Percentiles rank a stretch among this genome's conserved stretches.
Conservation (phyloP, 2,329 filamentous ascomycete genomes). For the Sporothrix dimorphospora region DNA sequence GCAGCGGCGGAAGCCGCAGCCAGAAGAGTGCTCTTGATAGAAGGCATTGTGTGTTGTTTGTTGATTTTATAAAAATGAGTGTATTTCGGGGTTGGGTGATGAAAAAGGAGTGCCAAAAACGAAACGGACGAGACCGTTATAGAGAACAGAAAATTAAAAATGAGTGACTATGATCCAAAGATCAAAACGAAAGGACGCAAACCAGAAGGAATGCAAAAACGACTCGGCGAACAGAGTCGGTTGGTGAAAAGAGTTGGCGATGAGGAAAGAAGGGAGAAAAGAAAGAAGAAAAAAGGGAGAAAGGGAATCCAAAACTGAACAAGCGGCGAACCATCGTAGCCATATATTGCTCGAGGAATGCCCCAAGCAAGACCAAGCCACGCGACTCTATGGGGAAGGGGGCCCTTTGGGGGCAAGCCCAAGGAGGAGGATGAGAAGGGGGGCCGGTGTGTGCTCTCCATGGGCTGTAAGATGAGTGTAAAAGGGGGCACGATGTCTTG, state of each 20-base stretch:
- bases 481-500: constrained; percentile 18
- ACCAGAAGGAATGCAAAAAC: constrained; percentile 33
- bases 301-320: constrained; percentile 5
- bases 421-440: background rate
- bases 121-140: constrained; percentile 15
- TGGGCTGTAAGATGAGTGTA: constrained; percentile 22
- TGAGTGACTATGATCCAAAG: constrained; percentile 28
- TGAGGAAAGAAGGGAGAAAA: constrained; percentile 1
- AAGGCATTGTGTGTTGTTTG: constrained; percentile 27
- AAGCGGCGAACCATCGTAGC: constrained; percentile 4
- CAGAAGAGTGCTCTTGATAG: constrained; percentile 37
- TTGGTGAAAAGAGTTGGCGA: constrained; percentile 14
- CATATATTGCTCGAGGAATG: constrained; percentile 22
- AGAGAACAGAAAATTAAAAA: constrained; percentile 14
- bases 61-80: background rate
- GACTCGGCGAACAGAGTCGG: constrained; percentile 26
- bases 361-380: background rate
- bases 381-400: background rate
- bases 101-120: background rate
- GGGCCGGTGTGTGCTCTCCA: background rate
- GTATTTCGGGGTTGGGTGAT: too few species aligned
- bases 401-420: background rate
- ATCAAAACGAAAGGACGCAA: constrained; percentile 36
- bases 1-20: constrained; percentile 36
- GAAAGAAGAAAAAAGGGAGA: constrained; percentile 12